Base-by-base conservation (phyloP, 768 basidiomycete genomes). In the Boletus fagicola region DNA sequence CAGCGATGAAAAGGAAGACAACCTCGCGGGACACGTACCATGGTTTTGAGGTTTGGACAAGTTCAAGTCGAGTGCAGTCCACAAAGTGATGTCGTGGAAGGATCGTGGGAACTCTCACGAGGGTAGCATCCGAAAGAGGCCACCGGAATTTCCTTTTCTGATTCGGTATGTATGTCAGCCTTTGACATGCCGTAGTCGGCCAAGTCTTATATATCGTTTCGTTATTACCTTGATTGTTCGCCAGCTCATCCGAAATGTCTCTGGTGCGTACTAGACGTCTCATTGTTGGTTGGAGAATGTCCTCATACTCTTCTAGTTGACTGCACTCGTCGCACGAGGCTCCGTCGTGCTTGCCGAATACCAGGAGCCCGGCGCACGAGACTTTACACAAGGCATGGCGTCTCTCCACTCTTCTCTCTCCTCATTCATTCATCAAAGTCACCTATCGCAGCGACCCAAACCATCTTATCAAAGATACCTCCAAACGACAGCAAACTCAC, bases 391-490 rank as follows among this genome's bases (percentile, higher is more conserved):
- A 82, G 94, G 94, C 87, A 64, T 40, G 46, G 6, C 13, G 78
- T 63, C 18, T 7, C 49, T 28, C 20, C 35, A 38, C 43, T 8
- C 35, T n/a, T 51, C 40, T 33, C 46, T 40, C 18, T 35, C 7
- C 28, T 36, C 26, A 43, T 49, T 52, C 50, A 30, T 26, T 39
- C 44, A 57, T 49, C 24, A 31, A 26, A 45, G n/a, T 55, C 28
- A 30, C 50, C 51, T 15, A 49, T 51, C 59, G 18, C 63, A 92
- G 92, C 92, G 18, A 89, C 87, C 1, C 85, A 92, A 65, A 92
- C 88, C 1, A 97, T 98, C 62, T 78, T 99, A 38, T 88, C 87
- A 46, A 96, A 95, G 80, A 98, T 99, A 68, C 94, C 96, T 1
- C 94, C 92, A 4, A 93, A 93, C 68, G 84, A 76, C 70, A 88